Conservation (phyloP, 352 stramenopile species). For the Globisporangium camurandrum region DNA sequence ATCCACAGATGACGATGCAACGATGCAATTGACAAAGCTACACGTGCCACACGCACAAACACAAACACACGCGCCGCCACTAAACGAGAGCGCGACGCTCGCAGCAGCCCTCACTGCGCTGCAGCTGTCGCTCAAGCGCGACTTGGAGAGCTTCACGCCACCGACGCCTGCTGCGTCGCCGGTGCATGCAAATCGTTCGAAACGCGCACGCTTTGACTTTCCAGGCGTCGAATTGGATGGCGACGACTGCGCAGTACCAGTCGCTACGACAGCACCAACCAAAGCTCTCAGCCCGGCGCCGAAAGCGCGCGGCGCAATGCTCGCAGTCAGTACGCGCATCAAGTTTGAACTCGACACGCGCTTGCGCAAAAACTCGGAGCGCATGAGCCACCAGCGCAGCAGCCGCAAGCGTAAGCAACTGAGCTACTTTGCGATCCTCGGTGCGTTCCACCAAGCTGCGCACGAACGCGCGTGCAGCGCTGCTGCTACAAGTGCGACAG, state of each 20-base stretch:
- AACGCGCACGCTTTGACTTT: slow-evolving; percentile 61
- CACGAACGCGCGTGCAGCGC: slow-evolving; percentile 65
- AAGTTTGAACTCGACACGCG: slow-evolving; percentile 68
- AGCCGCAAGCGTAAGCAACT: slow-evolving; percentile 60
- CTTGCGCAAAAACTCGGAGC: slow-evolving; percentile 38
- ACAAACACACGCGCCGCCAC: neutral
- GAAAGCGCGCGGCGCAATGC: slow-evolving; percentile 39
- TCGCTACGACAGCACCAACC: no score
- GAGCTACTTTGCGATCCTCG: slow-evolving; percentile 74
- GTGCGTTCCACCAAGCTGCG: slow-evolving; percentile 69
- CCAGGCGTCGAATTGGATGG: slow-evolving; percentile 14
- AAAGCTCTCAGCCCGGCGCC: slow-evolving; percentile 21
- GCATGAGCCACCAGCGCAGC: slow-evolving; percentile 35
- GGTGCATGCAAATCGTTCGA: slow-evolving; percentile 33
- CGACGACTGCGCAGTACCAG: slow-evolving; percentile 17
- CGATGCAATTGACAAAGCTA: neutral
- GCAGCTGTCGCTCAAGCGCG: slow-evolving; percentile 68
- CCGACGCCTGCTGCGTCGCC: slow-evolving; percentile 67
- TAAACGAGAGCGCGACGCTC: slow-evolving; percentile 38
- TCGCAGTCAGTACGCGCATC: slow-evolving; percentile 66
- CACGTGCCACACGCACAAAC: slow-evolving; percentile 10
- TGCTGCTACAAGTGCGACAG: no score
- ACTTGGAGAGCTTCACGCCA: slow-evolving; percentile 60
- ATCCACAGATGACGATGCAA: neutral
- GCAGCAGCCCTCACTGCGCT: slow-evolving; percentile 53